These are phyloP conservation scores for Lasiosphaeris hirsuta DNA, from an alignment of 495 filamentous ascomycete genomes.

Conservation along the genomic window DNA sequence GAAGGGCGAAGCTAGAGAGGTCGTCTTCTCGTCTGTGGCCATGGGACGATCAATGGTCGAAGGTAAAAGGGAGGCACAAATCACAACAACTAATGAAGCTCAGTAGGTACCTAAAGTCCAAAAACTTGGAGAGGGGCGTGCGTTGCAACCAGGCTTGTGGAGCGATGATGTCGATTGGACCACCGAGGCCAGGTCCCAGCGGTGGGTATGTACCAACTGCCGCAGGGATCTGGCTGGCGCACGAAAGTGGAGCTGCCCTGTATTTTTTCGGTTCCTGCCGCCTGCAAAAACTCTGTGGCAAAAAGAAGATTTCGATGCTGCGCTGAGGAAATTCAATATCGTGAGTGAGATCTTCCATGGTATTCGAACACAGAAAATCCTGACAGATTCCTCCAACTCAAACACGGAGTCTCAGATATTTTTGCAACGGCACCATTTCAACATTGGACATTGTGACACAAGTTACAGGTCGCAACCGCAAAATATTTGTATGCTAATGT, in stretches of 20 bases:
- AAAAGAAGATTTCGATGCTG: not conserved
- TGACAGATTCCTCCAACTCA: no score
- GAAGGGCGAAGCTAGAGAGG: not conserved
- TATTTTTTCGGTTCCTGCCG: conserved; percentile 5
- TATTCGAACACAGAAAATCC: no score
- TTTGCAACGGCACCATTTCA: not conserved
- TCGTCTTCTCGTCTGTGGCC: not conserved
- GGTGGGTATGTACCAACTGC: not conserved
- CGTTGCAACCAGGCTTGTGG: not conserved
- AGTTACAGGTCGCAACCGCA: not conserved
- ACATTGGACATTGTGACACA: not conserved
- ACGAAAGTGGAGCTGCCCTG: not conserved
- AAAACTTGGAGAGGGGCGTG: not conserved
- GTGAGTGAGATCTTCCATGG: no score
- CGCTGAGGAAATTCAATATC: not conserved
- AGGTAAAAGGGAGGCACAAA: conserved; percentile 4
- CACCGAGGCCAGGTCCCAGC: not conserved
- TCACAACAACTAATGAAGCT: conserved; percentile 1
- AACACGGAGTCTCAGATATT: no score
- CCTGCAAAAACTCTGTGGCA: not conserved
- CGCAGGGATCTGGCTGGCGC: conserved; percentile 4
- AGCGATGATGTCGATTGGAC: conserved; percentile 2
- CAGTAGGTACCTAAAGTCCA: not conserved
- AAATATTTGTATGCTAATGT: not conserved
- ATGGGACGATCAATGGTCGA: not conserved